Percentiles rank a stretch among this genome's conserved stretches.
Conservation (phyloP, 2,329 filamentous ascomycete genomes). For the Trematosphaeria pertusa region DNA sequence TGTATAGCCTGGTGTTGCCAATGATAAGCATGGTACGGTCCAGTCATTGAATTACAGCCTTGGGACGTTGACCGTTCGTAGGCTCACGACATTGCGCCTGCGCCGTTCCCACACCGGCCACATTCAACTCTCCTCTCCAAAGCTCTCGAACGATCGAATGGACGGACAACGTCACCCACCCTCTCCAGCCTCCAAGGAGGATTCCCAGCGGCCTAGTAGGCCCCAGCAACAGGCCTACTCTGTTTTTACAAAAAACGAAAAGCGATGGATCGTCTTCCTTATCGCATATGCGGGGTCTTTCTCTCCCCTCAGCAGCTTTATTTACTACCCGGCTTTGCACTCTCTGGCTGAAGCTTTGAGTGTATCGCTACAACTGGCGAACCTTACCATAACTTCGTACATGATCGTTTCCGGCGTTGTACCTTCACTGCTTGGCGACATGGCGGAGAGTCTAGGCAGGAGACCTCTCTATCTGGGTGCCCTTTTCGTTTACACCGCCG, state of each 20-base stretch:
- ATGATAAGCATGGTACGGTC: too few species aligned
- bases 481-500: conserved; percentile 30
- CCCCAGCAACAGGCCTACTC: too few species aligned
- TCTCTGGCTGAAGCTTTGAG: conserved; percentile 40
- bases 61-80: too few species aligned
- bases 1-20: too few species aligned
- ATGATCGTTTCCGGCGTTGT: conserved; percentile 55
- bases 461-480: conserved; percentile 56
- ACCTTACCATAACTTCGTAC: conserved; percentile 57
- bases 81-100: too few species aligned
- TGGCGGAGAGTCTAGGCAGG: conserved; percentile 57
- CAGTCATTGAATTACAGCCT: too few species aligned
- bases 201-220: too few species aligned
- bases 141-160: too few species aligned
- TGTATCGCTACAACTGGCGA: conserved; percentile 51
- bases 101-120: too few species aligned
- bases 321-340: conserved; percentile 37
- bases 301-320: conserved; percentile 49
- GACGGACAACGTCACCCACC: too few species aligned
- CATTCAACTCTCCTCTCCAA: too few species aligned
- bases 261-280: conserved; percentile 55
- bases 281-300: conserved; percentile 57
- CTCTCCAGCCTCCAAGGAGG: too few species aligned
- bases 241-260: conserved; percentile 37
- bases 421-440: conserved; percentile 56